phyloP scores from a whole-genome alignment of 768 basidiomycete genomes.

The Mycena venus region DNA sequence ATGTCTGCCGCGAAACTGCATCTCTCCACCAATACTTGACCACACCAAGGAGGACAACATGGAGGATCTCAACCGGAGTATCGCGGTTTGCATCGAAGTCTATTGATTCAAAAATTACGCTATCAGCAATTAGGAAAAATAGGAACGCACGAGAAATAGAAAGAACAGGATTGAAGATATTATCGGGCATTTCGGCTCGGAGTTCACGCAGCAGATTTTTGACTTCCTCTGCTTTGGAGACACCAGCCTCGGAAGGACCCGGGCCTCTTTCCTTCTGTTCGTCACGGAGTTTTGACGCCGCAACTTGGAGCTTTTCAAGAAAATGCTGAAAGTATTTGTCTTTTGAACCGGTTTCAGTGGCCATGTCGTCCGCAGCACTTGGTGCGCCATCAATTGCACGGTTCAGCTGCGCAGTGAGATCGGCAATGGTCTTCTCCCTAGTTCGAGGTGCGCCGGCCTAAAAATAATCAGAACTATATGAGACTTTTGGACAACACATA shows the following conservation, averaged over 20 bases:
- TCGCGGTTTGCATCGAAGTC: constrained; percentile 40
- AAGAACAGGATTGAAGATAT: constrained; percentile 7
- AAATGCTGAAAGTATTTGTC: constrained; percentile 11
- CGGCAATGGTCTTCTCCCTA: background rate
- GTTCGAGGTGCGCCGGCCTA: background rate
- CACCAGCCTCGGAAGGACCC: background rate
- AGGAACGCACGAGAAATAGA: background rate
- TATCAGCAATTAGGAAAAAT: accelerated
- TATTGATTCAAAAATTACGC: background rate
- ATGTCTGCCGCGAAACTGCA: constrained; percentile 29
- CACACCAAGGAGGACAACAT: constrained; percentile 38
- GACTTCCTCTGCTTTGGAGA: background rate
- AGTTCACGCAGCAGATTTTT: background rate
- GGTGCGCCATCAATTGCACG: background rate
- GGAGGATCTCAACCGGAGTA: constrained; percentile 41
- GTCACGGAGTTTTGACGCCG: constrained; percentile 8
- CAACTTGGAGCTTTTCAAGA: background rate
- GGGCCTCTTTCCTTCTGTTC: background rate
- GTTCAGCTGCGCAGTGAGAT: constrained; percentile 3
- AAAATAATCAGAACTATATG: background rate
- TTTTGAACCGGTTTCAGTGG: constrained; percentile 10
- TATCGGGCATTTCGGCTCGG: background rate
- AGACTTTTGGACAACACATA: background rate
- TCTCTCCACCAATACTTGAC: constrained; percentile 39
- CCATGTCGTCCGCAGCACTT: constrained; percentile 10